Evolutionary conservation across 2,329 filamentous ascomycete genomes (phyloP), one percentile per base, ranked within the genome.

Genomic region (Epichloe hybrida): DNA sequence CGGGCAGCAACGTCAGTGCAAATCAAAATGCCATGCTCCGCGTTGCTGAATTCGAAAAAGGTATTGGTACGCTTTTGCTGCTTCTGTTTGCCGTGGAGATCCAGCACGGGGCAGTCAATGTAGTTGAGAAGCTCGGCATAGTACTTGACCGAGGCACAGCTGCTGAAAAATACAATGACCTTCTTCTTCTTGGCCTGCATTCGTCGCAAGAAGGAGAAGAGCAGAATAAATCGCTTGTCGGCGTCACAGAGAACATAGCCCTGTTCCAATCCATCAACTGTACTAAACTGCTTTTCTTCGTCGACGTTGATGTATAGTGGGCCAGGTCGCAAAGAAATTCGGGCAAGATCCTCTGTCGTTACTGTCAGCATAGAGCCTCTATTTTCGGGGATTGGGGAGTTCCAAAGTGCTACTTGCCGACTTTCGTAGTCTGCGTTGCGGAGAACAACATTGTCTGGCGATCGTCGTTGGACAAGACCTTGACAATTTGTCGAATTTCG

Each of bases 51-150:
- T 66, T 97, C 91, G 67, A 97, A 98, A 68, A 98, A 98, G 1
- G 89, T 95, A 64, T 94, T 95, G 23, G 93, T 98, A n/a, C 93
- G 86, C 69, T 95, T 95, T 69, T 96, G 89, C 69, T 98, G 93
- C 71, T 98, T 98, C 70, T 95, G 88, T 71, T 98, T 96, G 58
- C 89, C 93, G 67, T 94, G 88, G 7, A 95, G 75, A 59, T 88
- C 85, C 42, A 95, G 76, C 3, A 94, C 87, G 5, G 86, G 89
- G 40, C 96, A 77, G 67, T 97, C 93, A 61, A 97, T 96, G 71
- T 95, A 97, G 72, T 97, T 97, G 58, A 98, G 81, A 31, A 98
- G 80, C 67, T 97, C 90, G 27, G 87, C 82, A 69, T 95, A 89
- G 70, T 97, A 98, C 67, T 95, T 95, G 61, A 97, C 91, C 58